Base-by-base conservation (phyloP, 352 stramenopile genomes). In the Phytophthora chlamydospora region DNA sequence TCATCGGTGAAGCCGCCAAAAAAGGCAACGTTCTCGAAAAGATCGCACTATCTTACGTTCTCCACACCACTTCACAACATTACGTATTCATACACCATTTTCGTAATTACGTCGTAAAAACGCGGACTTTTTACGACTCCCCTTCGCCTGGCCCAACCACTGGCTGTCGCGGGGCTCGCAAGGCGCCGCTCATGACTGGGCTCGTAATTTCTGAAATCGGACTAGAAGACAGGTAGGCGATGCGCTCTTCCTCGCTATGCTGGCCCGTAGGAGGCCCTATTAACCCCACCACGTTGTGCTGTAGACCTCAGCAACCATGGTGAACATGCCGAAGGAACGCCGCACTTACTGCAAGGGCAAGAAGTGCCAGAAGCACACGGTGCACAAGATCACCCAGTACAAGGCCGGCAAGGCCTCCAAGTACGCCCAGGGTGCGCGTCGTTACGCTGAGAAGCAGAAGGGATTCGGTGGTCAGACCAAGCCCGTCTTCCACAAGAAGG, bases 401-500 rank as follows among this genome's bases (percentile, higher is more conserved):
- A 99, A 99, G 87, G 86, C 97, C 52, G 98, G 98, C 66, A 99
- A 99, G 88, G 97, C 98, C 34, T 99, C 96, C 60, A 99, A 99
- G 89, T 99, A 98, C 82, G 97, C 98, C 50, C 98, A 99, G 85
- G 95, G 84, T 66, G 74, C 80, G 48, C 96, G 98, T 91, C 97
- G 98, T 89, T 99, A 99, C 83, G 94, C 99, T 73, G 89, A 94
- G 58, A 99, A 99, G 93, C 98, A 99, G 86, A 99, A 98, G 91
- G 98, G 98, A 83, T 99, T 99, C 80, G 98, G 98, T 94, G 98
- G 98, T 85, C 98, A 99, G 88, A 99, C 98, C 68, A 99, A 99
- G 95, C 98, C 98, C 64, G 93, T 99, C 47, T 99, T 99, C 87
- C 98, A 99, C 95, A 99, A 99, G 90, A 99, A 99, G 88, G 98